Evolutionary conservation across 202 grass and related monocot species (phyloP).

Genomic region (Zizania palustris): DNA sequence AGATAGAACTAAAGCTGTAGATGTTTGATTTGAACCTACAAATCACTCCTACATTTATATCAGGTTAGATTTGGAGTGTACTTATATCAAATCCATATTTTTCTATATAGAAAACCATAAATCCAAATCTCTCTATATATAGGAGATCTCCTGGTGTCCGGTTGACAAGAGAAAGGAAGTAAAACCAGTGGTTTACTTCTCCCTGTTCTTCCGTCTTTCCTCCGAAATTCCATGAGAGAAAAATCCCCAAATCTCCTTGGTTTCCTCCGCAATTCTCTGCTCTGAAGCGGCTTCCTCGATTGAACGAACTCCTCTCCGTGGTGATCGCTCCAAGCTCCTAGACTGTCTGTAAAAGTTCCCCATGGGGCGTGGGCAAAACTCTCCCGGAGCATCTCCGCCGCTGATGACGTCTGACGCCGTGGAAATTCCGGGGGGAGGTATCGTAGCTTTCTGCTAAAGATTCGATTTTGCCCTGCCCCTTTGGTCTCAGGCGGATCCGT

Average conservation of each 20-base stretch:
- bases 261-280: not conserved
- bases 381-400: not conserved
- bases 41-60: too few species aligned
- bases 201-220: not conserved
- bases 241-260: not conserved
- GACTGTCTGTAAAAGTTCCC: not conserved
- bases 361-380: constrained; percentile 10
- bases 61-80: too few species aligned
- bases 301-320: not conserved
- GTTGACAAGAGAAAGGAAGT: not conserved
- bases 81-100: too few species aligned
- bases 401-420: not conserved
- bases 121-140: too few species aligned
- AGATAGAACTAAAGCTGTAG: too few species aligned
- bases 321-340: not conserved
- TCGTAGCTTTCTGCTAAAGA: not conserved
- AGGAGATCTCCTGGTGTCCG: too few species aligned
- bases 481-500: not conserved
- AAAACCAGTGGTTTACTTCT: constrained; percentile 2
- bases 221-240: not conserved
- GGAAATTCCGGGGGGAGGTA: not conserved
- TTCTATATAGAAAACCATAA: too few species aligned
- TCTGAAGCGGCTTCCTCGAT: not conserved
- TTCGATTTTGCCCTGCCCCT: not conserved
- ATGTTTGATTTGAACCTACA: too few species aligned